Base-by-base conservation (phyloP, 2,329 filamentous ascomycete genomes). In the Ophiosphaerella herpotricha region DNA sequence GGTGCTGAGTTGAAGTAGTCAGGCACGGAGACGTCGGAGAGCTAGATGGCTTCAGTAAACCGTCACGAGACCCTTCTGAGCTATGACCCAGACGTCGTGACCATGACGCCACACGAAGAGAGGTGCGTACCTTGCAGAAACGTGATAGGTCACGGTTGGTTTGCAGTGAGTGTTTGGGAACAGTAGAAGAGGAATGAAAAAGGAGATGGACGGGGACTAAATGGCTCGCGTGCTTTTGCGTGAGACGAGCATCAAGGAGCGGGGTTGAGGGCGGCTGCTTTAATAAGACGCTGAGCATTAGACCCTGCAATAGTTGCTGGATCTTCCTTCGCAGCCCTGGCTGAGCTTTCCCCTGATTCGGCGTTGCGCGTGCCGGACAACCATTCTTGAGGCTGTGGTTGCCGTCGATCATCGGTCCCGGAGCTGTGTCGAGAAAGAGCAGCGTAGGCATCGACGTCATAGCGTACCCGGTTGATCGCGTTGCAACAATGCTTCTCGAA, bases 61-160 rank as follows among this genome's bases (percentile, higher is more conserved):
- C 61, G 64, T 73, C 68, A 65, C 69, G 69, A 66, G 68, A 67
- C 34, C 46, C 39, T 40, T 29, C 39, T 46, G 47, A 66, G 66
- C 67, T 66, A 58, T 58, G 66, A 50, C 66, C 61, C 63, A 55
- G 54, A 39, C 54, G 51, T 53, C 58, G 50, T 53, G 50, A 53
- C 49, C 48, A 54, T 48, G 39, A 39, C 29, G 43, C 52, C 44
- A 47, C 37, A 32, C 7, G 7, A 21, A 35, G 40, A 32, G 36
- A 43, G 29, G 32, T 33, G 50, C 55, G 57, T 67, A 71, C 66
- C 65, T 69, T 64, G 60, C 59, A 61, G 61, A 52, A 55, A 55
- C 43, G 48, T 36, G 46, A 47, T 40, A 48, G 48, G 52, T 57
- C 35, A 34, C 18, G 49, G 52, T 53, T 36, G 35, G n/a, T 40